Evolutionary conservation across 1,139 yeast species (phyloP).

Genomic region (Pichia kudriavzevii): DNA sequence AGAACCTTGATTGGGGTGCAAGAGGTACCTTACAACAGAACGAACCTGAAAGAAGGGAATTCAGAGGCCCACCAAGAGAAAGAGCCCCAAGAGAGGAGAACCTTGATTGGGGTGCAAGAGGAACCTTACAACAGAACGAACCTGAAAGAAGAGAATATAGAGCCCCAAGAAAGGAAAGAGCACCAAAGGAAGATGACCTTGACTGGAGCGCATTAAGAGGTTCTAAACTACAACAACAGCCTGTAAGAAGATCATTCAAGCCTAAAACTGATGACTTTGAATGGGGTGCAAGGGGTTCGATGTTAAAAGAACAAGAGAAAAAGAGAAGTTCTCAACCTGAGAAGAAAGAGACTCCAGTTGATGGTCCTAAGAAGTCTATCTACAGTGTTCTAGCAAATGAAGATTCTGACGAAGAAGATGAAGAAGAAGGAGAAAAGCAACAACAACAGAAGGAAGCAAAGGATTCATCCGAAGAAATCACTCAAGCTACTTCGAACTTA

Average conservation of each 20-base stretch:
- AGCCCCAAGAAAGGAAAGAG: slow-evolving; percentile 31
- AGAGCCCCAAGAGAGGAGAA: slow-evolving; percentile 28
- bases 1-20: slow-evolving; percentile 38
- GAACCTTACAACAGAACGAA: slow-evolving; percentile 24
- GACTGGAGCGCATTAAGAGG: slow-evolving; percentile 44
- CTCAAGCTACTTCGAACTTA: slow-evolving; percentile 37
- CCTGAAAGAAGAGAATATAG: too few species aligned
- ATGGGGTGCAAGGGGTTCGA: slow-evolving; percentile 38
- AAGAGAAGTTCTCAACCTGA: slow-evolving; percentile 28
- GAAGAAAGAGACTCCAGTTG: slow-evolving; percentile 19
- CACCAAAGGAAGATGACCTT: slow-evolving; percentile 28
- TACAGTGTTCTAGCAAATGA: slow-evolving; percentile 63
- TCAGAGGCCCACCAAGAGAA: slow-evolving; percentile 22
- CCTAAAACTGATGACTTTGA: slow-evolving; percentile 20
- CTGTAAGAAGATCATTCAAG: slow-evolving; percentile 31
- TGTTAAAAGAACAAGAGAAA: slow-evolving; percentile 18
- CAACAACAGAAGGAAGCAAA: slow-evolving; percentile 1
- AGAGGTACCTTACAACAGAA: slow-evolving; percentile 32
- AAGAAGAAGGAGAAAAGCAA: slow-evolving; percentile 23
- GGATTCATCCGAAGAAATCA: slow-evolving; percentile 30
- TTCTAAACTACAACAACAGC: slow-evolving; percentile 29
- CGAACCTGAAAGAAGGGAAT: slow-evolving; percentile 11
- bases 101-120: slow-evolving; percentile 43
- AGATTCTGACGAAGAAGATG: slow-evolving; percentile 50
- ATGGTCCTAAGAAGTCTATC: slow-evolving; percentile 36